phyloP scores from a whole-genome alignment of 2,329 filamentous ascomycete genomes.

The Neofusicoccum umdonicola region DNA sequence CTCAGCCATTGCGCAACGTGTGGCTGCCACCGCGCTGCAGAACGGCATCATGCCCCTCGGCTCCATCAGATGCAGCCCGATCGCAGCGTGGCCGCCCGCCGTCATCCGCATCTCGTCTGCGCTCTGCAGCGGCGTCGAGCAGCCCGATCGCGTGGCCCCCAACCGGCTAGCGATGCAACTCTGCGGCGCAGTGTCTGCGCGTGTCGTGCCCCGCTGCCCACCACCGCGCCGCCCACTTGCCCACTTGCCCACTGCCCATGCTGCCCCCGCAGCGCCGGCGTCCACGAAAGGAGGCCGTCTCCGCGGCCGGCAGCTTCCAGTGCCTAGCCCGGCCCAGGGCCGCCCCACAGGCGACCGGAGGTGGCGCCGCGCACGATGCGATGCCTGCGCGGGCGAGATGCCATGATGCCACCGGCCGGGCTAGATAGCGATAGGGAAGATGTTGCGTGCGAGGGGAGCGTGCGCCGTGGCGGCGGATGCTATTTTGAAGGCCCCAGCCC shows the following conservation, averaged over 20 bases:
- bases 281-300: background rate
- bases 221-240: background rate
- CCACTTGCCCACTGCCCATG: no score
- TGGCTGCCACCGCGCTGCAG: background rate
- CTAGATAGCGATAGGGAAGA: no score
- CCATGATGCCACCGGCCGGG: no score
- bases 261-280: background rate
- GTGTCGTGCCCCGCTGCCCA: background rate
- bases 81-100: background rate
- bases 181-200: background rate
- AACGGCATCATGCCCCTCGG: background rate
- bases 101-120: background rate
- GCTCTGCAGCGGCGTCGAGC: background rate
- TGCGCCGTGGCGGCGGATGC: no score
- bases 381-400: background rate
- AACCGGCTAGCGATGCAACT: conserved; percentile 2
- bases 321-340: background rate
- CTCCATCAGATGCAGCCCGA: conserved; percentile 1
- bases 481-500: no score
- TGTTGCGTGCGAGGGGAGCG: no score
- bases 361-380: background rate
- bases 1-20: background rate
- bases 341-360: background rate
- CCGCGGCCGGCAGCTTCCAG: background rate
- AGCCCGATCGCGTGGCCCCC: background rate